A percentile compares a stretch with the other conserved stretches of the same genome.
Evolutionary conservation across 2,329 filamentous ascomycete genomes (phyloP).

Genomic region (Sordariomycetes sp.): DNA sequence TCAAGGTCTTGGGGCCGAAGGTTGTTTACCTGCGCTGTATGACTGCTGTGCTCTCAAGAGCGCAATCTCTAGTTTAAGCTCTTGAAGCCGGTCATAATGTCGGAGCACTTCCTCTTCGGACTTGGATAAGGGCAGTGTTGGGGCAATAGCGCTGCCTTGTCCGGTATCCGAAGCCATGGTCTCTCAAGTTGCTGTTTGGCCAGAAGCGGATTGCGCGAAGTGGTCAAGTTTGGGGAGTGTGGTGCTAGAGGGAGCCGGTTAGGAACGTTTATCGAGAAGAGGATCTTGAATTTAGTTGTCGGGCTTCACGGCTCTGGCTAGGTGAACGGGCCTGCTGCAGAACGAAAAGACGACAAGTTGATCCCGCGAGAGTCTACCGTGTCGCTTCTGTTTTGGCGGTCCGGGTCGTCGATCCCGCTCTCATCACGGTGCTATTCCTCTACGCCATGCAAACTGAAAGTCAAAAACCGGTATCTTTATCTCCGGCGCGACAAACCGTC

Average conservation of each 20-base stretch:
- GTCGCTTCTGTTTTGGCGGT: no score
- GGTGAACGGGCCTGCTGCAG: no score
- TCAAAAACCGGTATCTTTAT: no score
- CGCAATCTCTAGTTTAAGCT: constrained; percentile 59
- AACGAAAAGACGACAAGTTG: no score
- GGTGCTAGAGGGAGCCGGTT: not conserved
- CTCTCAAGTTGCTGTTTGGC: not conserved
- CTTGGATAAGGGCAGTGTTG: constrained; percentile 43
- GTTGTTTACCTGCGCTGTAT: not conserved
- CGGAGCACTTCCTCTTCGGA: constrained; percentile 53
- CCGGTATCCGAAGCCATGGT: not conserved
- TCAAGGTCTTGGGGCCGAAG: not conserved
- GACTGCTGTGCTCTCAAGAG: constrained; percentile 41
- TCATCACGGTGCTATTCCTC: no score
- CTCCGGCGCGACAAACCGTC: not conserved
- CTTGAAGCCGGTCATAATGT: constrained; percentile 58
- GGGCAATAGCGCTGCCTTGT: not conserved
- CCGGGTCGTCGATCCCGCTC: no score
- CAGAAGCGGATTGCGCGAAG: not conserved
- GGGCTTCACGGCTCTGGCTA: no score
- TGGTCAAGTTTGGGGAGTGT: not conserved
- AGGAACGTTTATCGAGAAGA: no score
- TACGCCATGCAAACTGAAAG: no score
- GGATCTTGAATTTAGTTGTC: no score
- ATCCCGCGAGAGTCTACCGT: no score